phyloP scores from a whole-genome alignment of 768 basidiomycete species.

The Xanthoconium stramineum region DNA sequence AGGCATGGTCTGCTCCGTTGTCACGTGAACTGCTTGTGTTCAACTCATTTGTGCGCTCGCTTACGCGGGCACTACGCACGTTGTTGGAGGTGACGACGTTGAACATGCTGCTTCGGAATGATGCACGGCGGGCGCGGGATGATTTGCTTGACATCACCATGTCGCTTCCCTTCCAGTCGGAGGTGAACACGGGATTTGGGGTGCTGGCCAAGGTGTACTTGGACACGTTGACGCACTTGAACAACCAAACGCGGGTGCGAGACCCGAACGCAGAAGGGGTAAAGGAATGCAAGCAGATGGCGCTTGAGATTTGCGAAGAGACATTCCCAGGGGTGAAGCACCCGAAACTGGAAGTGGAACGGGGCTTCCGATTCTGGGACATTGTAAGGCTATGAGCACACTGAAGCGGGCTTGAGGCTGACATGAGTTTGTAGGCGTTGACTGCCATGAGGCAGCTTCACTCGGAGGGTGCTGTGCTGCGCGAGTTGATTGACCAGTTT shows the following conservation, averaged over 20 bases:
- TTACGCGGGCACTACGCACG: conserved; percentile 86
- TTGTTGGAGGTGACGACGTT: conserved; percentile 87
- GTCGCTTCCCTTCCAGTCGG: conserved; percentile 90
- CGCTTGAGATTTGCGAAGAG: conserved; percentile 89
- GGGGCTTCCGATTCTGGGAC: conserved; percentile 99
- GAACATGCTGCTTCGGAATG: conserved; percentile 89
- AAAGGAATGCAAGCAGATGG: conserved; percentile 77
- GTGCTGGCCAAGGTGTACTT: conserved; percentile 96
- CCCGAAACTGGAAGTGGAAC: conserved; percentile 85
- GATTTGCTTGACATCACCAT: conserved; percentile 91
- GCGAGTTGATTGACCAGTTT: conserved; percentile 92
- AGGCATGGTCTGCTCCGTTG: conserved; percentile 93
- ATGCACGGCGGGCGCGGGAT: conserved; percentile 83
- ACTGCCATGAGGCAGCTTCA: conserved; percentile 88
- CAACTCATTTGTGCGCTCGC: conserved; percentile 93
- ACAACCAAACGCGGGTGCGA: conserved; percentile 71
- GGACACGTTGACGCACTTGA: conserved; percentile 87
- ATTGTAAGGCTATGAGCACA: conserved; percentile 55
- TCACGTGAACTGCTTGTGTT: conserved; percentile 96
- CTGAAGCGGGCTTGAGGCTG: conserved; percentile 19
- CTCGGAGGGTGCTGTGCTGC: conserved; percentile 74
- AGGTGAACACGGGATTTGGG: conserved; percentile 97
- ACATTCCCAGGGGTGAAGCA: conserved; percentile 90
- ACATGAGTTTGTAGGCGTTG: conserved; percentile 56
- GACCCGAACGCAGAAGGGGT: conserved; percentile 79